These are phyloP conservation scores for Cajanus cajan DNA, from an alignment of 306 rosid species.

Conservation along the genomic window DNA sequence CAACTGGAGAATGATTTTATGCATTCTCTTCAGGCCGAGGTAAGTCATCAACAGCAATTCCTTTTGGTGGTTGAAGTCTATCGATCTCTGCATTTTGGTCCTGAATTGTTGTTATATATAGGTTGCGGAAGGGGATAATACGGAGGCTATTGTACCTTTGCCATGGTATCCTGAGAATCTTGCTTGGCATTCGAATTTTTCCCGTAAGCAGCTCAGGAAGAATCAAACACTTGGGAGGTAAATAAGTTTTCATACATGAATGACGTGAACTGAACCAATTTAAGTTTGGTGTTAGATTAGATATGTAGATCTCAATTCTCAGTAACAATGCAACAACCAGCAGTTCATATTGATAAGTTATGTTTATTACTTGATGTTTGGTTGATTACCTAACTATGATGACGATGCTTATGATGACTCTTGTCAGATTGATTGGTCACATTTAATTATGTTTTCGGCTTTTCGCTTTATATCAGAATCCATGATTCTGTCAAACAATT, in stretches of 20 bases:
- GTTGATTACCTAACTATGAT: not conserved
- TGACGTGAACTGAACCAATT: not conserved
- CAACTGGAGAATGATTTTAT: slow-evolving; percentile 81
- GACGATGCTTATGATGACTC: not conserved
- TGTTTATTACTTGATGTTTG: not conserved
- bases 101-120: slow-evolving; percentile 28
- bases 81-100: not conserved
- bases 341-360: not conserved
- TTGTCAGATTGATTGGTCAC: not conserved
- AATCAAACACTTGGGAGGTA: slow-evolving; percentile 86
- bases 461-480: not conserved
- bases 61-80: not conserved
- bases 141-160: slow-evolving; percentile 71
- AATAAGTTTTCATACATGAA: slow-evolving; percentile 23
- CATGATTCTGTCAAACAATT: not conserved
- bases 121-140: slow-evolving; percentile 64
- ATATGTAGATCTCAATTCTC: slow-evolving; percentile 1
- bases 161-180: slow-evolving; percentile 90
- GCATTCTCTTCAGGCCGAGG: slow-evolving; percentile 75
- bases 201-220: slow-evolving; percentile 95
- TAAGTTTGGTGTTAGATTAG: not conserved
- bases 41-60: slow-evolving; percentile 4
- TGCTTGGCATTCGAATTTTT: slow-evolving; percentile 94
- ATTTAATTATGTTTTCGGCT: not conserved
- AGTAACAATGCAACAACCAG: not conserved